Conservation (phyloP, 2,329 filamentous ascomycete genomes). For the Sphaerulina populicola region DNA sequence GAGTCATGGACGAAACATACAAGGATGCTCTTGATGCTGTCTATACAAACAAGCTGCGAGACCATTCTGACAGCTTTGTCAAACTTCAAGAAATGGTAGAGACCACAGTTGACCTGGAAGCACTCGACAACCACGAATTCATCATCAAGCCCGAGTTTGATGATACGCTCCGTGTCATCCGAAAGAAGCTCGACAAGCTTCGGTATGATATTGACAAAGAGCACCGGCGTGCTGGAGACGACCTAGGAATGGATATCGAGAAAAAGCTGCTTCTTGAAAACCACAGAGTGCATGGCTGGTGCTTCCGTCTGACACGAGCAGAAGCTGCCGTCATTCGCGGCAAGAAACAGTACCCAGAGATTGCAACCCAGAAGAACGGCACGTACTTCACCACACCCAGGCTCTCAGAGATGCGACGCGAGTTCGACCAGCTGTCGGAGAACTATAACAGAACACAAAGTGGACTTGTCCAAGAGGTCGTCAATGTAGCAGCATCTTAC, state of each 20-base stretch:
- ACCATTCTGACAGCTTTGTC: slow-evolving; percentile 66
- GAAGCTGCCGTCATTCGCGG: slow-evolving; percentile 92
- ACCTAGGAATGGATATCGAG: slow-evolving; percentile 84
- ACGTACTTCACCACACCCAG: slow-evolving; percentile 92
- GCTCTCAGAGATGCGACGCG: slow-evolving; percentile 70
- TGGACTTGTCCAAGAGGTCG: slow-evolving; percentile 84
- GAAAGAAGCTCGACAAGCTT: slow-evolving; percentile 80
- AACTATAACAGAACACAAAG: slow-evolving; percentile 94
- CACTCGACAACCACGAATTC: slow-evolving; percentile 93
- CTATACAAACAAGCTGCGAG: slow-evolving; percentile 72
- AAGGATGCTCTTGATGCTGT: slow-evolving; percentile 75
- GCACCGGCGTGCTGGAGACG: slow-evolving; percentile 64
- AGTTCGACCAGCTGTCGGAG: slow-evolving; percentile 86
- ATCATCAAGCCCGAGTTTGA: slow-evolving; percentile 99
- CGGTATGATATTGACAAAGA: slow-evolving; percentile 75
- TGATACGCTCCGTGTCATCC: slow-evolving; percentile 75
- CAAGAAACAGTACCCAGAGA: slow-evolving; percentile 82
- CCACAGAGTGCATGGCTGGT: slow-evolving; percentile 92
- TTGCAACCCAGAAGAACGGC: slow-evolving; percentile 96
- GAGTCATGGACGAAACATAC: slow-evolving; percentile 91
- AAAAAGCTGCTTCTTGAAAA: slow-evolving; percentile 98
- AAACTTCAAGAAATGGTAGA: slow-evolving; percentile 97
- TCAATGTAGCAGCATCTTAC: slow-evolving; percentile 87
- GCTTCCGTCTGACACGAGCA: slow-evolving; percentile 81
- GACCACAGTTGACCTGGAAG: slow-evolving; percentile 91